Percentiles rank a stretch among this genome's conserved stretches.
phyloP scores from a whole-genome alignment of 352 stramenopile species.

The Phytophthora brassicae region DNA sequence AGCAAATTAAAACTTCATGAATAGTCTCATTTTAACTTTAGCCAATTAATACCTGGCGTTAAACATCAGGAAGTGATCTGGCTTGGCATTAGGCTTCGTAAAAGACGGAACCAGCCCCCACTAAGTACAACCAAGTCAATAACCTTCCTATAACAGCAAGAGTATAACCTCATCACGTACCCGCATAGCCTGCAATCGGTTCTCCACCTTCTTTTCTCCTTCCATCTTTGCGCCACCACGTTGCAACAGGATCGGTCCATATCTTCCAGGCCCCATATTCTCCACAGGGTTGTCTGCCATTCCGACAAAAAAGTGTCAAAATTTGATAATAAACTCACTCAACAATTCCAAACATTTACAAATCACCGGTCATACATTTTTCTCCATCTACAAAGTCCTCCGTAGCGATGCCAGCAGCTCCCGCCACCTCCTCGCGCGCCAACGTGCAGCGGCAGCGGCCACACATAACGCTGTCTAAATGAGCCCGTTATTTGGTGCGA shows the following conservation, averaged over 20 bases:
- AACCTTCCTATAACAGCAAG: too few species aligned
- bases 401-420: constrained; percentile 43
- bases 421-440: constrained; percentile 47
- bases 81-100: constrained; percentile 69
- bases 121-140: constrained; percentile 27
- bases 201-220: constrained; percentile 16
- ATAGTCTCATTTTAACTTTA: neutral
- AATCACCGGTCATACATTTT: constrained; percentile 81
- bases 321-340: too few species aligned
- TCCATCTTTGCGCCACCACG: constrained; percentile 4
- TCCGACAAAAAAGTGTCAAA: too few species aligned
- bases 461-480: constrained; percentile 48
- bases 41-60: constrained; percentile 74
- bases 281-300: constrained; percentile 67
- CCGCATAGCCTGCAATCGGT: constrained; percentile 63
- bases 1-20: too few species aligned
- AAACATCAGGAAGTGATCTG: constrained; percentile 88
- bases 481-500: neutral
- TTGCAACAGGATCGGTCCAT: constrained; percentile 56
- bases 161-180: constrained; percentile 33
- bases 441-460: constrained; percentile 68
- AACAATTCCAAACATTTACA: too few species aligned
- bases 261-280: constrained; percentile 78
- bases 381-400: constrained; percentile 66
- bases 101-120: constrained; percentile 85